A percentile compares a stretch with the other conserved stretches of the same genome.
These are phyloP conservation scores for Sclerotinia borealis DNA, from an alignment of 2,329 filamentous ascomycete genomes.

Conservation along the genomic window DNA sequence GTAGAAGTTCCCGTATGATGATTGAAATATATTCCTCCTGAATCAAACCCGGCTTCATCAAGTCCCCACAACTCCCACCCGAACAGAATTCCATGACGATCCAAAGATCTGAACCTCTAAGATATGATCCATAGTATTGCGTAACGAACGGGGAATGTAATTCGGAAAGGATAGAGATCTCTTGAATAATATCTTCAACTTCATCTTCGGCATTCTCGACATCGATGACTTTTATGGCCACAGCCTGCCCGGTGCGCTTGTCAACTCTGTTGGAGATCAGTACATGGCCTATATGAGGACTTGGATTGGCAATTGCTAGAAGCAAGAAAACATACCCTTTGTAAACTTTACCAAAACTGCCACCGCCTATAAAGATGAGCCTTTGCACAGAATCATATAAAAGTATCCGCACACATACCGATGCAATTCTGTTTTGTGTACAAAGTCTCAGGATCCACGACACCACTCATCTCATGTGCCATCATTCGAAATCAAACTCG, in stretches of 20 bases:
- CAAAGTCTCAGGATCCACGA: constrained; percentile 77
- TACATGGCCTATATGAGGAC: background rate
- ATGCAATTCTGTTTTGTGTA: constrained; percentile 93
- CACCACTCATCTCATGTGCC: constrained; percentile 39
- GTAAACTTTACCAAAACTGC: constrained; percentile 97
- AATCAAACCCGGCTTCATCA: constrained; percentile 90
- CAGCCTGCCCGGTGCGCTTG: constrained; percentile 84
- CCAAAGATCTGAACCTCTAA: constrained; percentile 95
- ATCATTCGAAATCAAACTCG: constrained; percentile 19
- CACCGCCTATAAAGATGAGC: constrained; percentile 60
- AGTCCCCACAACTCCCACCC: constrained; percentile 88
- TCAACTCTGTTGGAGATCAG: constrained; percentile 60
- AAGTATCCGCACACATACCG: constrained; percentile 44
- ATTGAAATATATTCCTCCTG: constrained; percentile 96
- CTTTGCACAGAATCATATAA: constrained; percentile 12
- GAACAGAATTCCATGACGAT: constrained; percentile 99
- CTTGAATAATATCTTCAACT: constrained; percentile 98
- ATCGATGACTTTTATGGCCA: constrained; percentile 98
- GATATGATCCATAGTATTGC: constrained; percentile 94
- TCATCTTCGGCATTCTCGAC: constrained; percentile 99
- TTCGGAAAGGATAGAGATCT: constrained; percentile 95
- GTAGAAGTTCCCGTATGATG: constrained; percentile 80
- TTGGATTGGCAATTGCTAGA: constrained; percentile 2
- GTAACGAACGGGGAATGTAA: constrained; percentile 95
- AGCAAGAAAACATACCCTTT: constrained; percentile 63